Evolutionary conservation across 306 rosid species (phyloP).

Genomic region (Fragaria ananassa): DNA sequence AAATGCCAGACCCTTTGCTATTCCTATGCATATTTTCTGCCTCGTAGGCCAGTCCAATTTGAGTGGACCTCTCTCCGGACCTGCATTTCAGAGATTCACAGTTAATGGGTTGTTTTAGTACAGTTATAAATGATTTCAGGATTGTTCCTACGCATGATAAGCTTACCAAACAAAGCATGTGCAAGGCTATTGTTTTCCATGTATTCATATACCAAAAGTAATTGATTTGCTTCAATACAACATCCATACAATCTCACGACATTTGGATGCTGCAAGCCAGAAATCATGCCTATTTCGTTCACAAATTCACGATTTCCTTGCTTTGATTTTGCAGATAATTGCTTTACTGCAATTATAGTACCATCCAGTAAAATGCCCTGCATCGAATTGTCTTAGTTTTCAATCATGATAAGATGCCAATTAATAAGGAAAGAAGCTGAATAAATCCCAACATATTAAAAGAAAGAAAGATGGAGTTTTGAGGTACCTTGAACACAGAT

Average conservation of each 20-base stretch:
- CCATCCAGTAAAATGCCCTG: conserved; percentile 52
- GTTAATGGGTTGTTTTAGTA: neutral
- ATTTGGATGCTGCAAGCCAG: conserved; percentile 54
- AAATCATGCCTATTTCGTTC: conserved; percentile 51
- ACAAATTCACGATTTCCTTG: conserved; percentile 57
- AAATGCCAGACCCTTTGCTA: conserved; percentile 50
- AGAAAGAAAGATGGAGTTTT: neutral
- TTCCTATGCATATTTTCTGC: conserved; percentile 48
- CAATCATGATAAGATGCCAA: neutral
- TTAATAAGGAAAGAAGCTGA: neutral
- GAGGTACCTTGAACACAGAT: conserved; percentile 57
- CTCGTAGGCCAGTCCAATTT: conserved; percentile 2
- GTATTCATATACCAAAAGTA: conserved; percentile 55
- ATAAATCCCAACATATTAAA: neutral
- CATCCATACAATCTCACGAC: conserved; percentile 56
- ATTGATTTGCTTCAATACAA: conserved; percentile 45
- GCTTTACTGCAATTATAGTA: conserved; percentile 51
- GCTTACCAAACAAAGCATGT: conserved; percentile 47
- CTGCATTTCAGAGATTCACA: neutral
- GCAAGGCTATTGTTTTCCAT: conserved; percentile 56
- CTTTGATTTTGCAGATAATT: conserved; percentile 46
- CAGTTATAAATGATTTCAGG: neutral
- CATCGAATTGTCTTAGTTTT: neutral
- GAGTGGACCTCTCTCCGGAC: conserved; percentile 15
- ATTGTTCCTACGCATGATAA: neutral